phyloP scores from a whole-genome alignment of 805 yeast genomes.

The Candida loeiensis region DNA sequence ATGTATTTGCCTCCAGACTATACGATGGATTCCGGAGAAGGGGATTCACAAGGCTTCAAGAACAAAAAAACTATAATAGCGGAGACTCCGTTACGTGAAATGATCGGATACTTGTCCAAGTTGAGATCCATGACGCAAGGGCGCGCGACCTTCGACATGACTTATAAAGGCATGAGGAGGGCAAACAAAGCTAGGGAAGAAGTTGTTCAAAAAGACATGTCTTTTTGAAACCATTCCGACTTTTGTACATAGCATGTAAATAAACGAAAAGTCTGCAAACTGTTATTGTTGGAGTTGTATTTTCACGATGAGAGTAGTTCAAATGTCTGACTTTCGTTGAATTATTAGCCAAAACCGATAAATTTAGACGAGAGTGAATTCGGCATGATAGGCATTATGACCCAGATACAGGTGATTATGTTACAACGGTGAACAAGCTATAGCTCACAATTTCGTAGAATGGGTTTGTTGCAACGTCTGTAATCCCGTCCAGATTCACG shows the following conservation, averaged over 20 bases:
- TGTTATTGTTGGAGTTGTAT: no score
- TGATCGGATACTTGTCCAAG: constrained; percentile 82
- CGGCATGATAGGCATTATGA: no score
- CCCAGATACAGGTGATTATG: no score
- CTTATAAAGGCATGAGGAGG: constrained; percentile 67
- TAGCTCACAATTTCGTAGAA: no score
- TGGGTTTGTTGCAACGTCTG: no score
- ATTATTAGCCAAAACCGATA: no score
- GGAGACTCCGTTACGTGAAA: constrained; percentile 77
- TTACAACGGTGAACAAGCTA: no score
- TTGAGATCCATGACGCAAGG: constrained; percentile 87
- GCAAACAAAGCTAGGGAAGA: constrained; percentile 51
- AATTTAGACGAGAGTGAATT: no score
- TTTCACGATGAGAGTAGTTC: no score
- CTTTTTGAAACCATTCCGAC: not conserved
- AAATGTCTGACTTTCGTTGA: no score
- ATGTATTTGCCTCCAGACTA: constrained; percentile 76
- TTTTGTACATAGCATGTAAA: not conserved
- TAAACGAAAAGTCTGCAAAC: not conserved
- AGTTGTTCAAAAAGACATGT: constrained; percentile 15
- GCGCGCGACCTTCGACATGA: constrained; percentile 79
- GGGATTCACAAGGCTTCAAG: constrained; percentile 16
- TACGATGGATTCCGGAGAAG: constrained; percentile 41
- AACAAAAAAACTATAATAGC: constrained; percentile 65
- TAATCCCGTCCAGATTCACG: no score